Base-by-base conservation (phyloP, 2,329 filamentous ascomycete genomes). In the Alternaria burnsii region DNA sequence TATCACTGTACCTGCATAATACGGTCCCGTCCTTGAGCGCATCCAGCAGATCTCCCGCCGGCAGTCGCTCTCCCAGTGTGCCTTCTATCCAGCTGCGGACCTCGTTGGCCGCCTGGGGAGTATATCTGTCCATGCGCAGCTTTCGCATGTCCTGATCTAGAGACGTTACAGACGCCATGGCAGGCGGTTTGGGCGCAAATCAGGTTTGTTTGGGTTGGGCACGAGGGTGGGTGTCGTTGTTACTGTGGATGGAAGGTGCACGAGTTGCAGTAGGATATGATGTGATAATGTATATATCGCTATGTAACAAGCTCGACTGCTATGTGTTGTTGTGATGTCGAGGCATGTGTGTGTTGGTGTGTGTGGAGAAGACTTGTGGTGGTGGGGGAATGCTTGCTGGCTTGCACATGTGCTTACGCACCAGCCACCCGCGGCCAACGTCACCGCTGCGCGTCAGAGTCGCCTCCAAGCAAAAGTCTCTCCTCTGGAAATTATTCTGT, bases 101-200 rank as follows among this genome's bases (percentile, higher is more conserved):
- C 82, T 98, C 94, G 70, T 92, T 92, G 52, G 93, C 94, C 41
- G 94, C 94, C 71, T 91, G 88, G 22, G 93, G 93, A 1, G 94
- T 98, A 81, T 97, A 98, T 81, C 94, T 92, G 62, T 94, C 92
- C 73, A 97, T 85, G 80, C 95, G 94, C 86, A 98, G 81, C 78
- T 89, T 93, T 85, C 92, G 92, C 88, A 99, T 86, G 83, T 99
- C 95, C 80, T 94, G 94, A 81, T 98, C 95, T 62, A 99, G 84
- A 65, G 93, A 97, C 66, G 92, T 87, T 32, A 98, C 94, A 40
- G 94, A 97, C 71, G 94, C 94, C 94, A 98, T 98, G 68, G 61
- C 59, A 62, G 64, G 40, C 47, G 47, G 34, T 44, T 61, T 65
- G 67, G 59, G 66, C 60, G 59, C 63, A 58, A 66, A 58, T 58